Percentiles rank a stretch among this genome's conserved stretches.
Conservation (phyloP, 2,329 filamentous ascomycete genomes). For the Colletotrichum caudatum region DNA sequence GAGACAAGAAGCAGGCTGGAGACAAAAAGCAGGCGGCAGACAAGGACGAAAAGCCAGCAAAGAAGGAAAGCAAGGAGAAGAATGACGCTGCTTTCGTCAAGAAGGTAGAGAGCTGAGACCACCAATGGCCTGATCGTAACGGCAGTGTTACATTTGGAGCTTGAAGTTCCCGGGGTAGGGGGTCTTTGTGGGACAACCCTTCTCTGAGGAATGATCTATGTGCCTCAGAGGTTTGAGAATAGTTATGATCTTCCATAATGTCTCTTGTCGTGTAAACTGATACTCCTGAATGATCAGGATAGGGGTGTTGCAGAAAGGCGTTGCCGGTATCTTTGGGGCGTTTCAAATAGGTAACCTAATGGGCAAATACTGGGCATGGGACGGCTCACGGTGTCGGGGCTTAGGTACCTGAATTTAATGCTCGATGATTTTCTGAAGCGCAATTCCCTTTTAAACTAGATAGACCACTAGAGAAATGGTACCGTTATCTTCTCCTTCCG, state of each 20-base stretch:
- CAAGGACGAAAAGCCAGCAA: slow-evolving; percentile 40
- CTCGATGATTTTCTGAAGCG: not conserved
- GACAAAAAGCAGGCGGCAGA: slow-evolving; percentile 41
- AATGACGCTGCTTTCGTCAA: slow-evolving; percentile 15
- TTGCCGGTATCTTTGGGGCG: not conserved
- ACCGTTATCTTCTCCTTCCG: not conserved
- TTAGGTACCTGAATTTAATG: not conserved
- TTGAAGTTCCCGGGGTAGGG: not conserved
- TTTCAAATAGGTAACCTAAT: not conserved
- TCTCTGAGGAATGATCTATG: not conserved
- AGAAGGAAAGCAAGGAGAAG: slow-evolving; percentile 11
- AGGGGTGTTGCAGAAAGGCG: slow-evolving; percentile 14
- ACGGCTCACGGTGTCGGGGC: not conserved
- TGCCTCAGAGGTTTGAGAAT: not conserved
- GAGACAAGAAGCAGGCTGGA: slow-evolving; percentile 38
- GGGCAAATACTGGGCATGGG: not conserved
- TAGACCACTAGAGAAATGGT: not conserved
- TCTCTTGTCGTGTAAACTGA: not conserved
- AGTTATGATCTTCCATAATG: not conserved
- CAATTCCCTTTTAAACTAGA: not conserved
- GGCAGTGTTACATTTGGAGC: not conserved
- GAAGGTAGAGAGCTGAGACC: slow-evolving; percentile 19
- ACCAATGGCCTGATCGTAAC: not conserved
- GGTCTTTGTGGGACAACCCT: not conserved
- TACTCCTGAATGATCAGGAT: not conserved